A percentile compares a stretch with the other conserved stretches of the same genome.
phyloP scores from a whole-genome alignment of 495 filamentous ascomycete genomes.

The Schizothecium vesticola region DNA sequence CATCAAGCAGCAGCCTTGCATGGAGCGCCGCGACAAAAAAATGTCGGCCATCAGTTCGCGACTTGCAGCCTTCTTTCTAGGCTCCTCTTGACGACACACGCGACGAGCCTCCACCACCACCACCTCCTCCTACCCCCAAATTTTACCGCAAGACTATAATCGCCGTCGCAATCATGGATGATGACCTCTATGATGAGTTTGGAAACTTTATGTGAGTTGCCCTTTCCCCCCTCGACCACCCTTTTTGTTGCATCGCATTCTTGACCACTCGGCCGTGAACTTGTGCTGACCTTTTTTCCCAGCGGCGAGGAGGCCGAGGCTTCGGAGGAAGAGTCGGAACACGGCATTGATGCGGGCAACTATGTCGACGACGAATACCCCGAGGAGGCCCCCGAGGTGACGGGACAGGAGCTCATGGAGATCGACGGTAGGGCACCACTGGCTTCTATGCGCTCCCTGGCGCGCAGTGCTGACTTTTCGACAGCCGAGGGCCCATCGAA shows the following conservation, averaged over 20 bases:
- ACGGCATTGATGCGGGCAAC: slow-evolving; percentile 64
- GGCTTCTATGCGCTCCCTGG: not conserved
- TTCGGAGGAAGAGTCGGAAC: slow-evolving; percentile 78
- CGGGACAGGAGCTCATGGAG: slow-evolving; percentile 88
- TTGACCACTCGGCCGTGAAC: not conserved
- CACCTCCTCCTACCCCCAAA: not conserved
- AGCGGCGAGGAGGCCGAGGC: slow-evolving; percentile 72
- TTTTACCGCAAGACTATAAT: not conserved
- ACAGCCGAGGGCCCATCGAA: slow-evolving; percentile 86
- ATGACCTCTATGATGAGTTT: slow-evolving; percentile 36
- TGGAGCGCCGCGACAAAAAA: slow-evolving; percentile 13
- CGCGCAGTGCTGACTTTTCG: slow-evolving; percentile 10
- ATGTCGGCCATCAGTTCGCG: slow-evolving; percentile 6
- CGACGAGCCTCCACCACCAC: slow-evolving; percentile 1
- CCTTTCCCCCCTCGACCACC: not conserved
- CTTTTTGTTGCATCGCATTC: not conserved
- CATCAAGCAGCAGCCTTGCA: slow-evolving; percentile 10
- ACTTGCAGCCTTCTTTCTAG: slow-evolving; percentile 14
- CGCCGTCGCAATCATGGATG: slow-evolving; percentile 26
- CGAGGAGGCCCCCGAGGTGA: slow-evolving; percentile 53
- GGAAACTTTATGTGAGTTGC: slow-evolving; percentile 33
- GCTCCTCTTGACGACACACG: not conserved
- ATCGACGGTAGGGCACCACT: slow-evolving; percentile 61
- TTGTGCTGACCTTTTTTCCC: slow-evolving; percentile 8
- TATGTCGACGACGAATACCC: slow-evolving; percentile 78